phyloP scores from a whole-genome alignment of 192 early-diverging fungal species.

The Rhizoclosmatium sp. region DNA sequence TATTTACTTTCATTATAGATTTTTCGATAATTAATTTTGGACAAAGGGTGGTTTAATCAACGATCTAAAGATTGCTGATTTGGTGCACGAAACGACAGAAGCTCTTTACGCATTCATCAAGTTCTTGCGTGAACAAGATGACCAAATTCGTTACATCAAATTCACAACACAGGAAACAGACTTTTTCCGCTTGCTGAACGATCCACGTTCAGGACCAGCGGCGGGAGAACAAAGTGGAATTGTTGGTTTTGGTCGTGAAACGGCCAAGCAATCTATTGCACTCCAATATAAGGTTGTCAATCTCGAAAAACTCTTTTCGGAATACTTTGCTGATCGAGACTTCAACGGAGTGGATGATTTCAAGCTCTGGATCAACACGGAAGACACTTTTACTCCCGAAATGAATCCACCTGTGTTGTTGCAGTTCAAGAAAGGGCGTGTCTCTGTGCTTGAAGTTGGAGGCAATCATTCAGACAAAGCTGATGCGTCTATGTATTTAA shows the following conservation, averaged over 20 bases:
- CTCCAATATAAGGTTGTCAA: conserved; percentile 16
- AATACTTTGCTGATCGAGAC: conserved; percentile 11
- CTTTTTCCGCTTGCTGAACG: conserved; percentile 6
- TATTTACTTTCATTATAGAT: not conserved
- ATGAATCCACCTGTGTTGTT: conserved; percentile 19
- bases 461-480: not conserved
- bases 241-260: not conserved
- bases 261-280: not conserved
- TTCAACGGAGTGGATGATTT: conserved; percentile 29
- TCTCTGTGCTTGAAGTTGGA: not conserved
- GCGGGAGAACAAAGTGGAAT: not conserved
- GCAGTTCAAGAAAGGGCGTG: not conserved
- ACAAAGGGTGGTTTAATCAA: not conserved
- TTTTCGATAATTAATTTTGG: too few relatives aligned
- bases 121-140: conserved; percentile 23
- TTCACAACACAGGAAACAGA: conserved; percentile 15
- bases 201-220: not conserved
- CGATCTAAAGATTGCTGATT: conserved; percentile 15
- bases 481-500: conserved; percentile 9
- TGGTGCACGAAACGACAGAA: conserved; percentile 16
- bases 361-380: not conserved
- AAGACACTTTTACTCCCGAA: conserved; percentile 18
- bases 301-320: not conserved
- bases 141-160: conserved; percentile 20
- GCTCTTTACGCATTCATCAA: conserved; percentile 1